These are phyloP conservation scores for Lolium multiflorum DNA, from an alignment of 176 grass and related monocot species.

Conservation along the genomic window DNA sequence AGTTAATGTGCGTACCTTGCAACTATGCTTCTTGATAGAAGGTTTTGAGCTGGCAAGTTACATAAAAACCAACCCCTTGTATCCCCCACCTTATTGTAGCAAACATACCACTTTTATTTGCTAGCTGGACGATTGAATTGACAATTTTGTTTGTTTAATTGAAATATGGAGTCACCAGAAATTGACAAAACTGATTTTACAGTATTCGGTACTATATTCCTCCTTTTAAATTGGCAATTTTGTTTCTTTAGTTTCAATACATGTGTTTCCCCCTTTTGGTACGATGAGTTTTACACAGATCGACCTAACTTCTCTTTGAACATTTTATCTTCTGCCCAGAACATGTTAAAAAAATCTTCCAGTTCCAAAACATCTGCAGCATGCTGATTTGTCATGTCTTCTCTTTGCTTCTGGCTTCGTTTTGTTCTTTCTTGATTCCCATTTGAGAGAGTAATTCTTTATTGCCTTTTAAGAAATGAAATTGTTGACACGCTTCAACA, in stretches of 20 bases:
- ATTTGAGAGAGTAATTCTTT: neutral
- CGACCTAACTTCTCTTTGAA: neutral
- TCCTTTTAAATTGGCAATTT: too few relatives aligned
- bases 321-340: neutral
- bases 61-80: neutral
- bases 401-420: neutral
- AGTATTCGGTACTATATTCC: neutral
- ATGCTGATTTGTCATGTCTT: neutral
- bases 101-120: neutral
- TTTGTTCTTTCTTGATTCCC: neutral
- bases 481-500: neutral
- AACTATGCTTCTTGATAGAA: neutral
- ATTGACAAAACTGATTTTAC: neutral
- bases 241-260: neutral
- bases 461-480: neutral
- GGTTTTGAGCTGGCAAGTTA: neutral
- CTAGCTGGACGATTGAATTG: neutral
- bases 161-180: neutral
- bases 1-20: neutral
- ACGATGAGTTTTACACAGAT: neutral
- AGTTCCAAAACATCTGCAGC: too few relatives aligned
- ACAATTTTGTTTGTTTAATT: slow-evolving; percentile 22
- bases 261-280: neutral
- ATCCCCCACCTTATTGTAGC: neutral
- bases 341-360: too few relatives aligned